These are phyloP conservation scores for Athelia psychrophila DNA, from an alignment of 1,284 basidiomycete species.

Conservation along the genomic window DNA sequence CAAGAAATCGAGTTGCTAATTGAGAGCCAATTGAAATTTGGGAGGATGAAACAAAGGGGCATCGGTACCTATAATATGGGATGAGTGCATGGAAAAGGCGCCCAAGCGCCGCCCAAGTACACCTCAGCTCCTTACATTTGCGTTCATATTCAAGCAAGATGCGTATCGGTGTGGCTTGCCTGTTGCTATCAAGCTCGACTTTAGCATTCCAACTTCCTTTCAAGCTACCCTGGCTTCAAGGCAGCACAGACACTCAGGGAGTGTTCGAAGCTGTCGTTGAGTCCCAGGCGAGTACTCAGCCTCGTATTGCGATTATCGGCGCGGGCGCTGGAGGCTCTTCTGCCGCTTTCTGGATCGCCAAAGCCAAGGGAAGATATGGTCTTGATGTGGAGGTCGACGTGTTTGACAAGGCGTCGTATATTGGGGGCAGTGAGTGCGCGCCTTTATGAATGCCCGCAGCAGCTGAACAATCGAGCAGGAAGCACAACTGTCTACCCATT, in stretches of 20 bases:
- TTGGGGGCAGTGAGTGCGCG: slow-evolving; percentile 86
- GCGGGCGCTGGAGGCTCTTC: slow-evolving; percentile 85
- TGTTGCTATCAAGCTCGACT: slow-evolving; percentile 32
- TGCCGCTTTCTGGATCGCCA: slow-evolving; percentile 84
- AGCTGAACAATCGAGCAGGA: slow-evolving; percentile 39
- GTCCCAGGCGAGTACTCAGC: slow-evolving; percentile 24
- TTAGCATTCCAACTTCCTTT: slow-evolving; percentile 58
- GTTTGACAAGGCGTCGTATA: slow-evolving; percentile 71
- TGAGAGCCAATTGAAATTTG: no score
- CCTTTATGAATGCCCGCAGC: slow-evolving; percentile 4
- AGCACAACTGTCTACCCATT: slow-evolving; percentile 80
- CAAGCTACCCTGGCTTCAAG: slow-evolving; percentile 41
- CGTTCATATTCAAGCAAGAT: slow-evolving; percentile 2
- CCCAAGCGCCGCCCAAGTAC: no score
- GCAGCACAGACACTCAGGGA: slow-evolving; percentile 16
- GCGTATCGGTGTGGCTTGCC: slow-evolving; percentile 18
- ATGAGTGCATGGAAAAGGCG: no score
- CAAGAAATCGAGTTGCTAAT: no score
- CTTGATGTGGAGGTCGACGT: slow-evolving; percentile 77
- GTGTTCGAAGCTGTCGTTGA: slow-evolving; percentile 16
- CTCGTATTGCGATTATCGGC: slow-evolving; percentile 78
- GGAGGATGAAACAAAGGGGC: no score
- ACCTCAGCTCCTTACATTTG: no score
- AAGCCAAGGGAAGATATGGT: slow-evolving; percentile 66
- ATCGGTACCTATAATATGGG: no score